phyloP scores from a whole-genome alignment of 176 grass and related monocot species.

The Aegilops umbellulata region DNA sequence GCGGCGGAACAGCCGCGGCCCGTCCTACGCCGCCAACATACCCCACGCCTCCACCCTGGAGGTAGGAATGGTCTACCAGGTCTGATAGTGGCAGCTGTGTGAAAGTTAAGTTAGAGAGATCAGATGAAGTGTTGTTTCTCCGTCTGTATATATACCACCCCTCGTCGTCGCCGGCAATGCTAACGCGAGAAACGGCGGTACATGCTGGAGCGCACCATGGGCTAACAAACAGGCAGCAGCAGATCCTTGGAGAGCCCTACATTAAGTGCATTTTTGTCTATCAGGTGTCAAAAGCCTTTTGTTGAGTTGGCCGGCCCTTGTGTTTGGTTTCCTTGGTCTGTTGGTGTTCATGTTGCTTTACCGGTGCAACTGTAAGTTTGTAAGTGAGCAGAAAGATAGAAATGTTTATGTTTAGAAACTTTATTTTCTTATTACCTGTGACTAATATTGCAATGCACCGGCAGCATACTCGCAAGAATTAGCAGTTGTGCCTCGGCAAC shows the following conservation, averaged over 20 bases:
- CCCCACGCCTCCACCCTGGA: conserved; percentile 92
- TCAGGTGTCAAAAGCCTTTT: conserved; percentile 12
- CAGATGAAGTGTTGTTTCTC: conserved; percentile 10
- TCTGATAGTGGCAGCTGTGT: conserved; percentile 51
- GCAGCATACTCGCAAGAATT: background rate
- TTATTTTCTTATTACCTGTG: background rate
- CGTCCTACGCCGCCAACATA: conserved; percentile 69
- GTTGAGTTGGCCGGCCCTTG: conserved; percentile 26
- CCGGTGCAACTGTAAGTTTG: conserved; percentile 18
- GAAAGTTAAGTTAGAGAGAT: conserved; percentile 19
- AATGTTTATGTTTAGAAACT: conserved; percentile 27
- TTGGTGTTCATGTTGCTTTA: background rate
- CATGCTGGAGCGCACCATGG: conserved; percentile 30
- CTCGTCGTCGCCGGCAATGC: background rate
- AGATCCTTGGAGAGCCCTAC: conserved; percentile 20
- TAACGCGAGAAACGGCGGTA: conserved; percentile 23
- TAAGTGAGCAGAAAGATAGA: conserved; percentile 27
- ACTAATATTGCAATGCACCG: background rate
- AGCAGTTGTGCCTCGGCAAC: background rate
- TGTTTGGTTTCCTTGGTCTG: background rate
- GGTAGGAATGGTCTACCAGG: conserved; percentile 95
- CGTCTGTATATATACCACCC: conserved; percentile 41
- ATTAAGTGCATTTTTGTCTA: conserved; percentile 36
- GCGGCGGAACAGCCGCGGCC: conserved; percentile 82
- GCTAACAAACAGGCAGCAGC: background rate